Conservation (phyloP, 495 filamentous ascomycete genomes). For the Aspergillus conjunctus region DNA sequence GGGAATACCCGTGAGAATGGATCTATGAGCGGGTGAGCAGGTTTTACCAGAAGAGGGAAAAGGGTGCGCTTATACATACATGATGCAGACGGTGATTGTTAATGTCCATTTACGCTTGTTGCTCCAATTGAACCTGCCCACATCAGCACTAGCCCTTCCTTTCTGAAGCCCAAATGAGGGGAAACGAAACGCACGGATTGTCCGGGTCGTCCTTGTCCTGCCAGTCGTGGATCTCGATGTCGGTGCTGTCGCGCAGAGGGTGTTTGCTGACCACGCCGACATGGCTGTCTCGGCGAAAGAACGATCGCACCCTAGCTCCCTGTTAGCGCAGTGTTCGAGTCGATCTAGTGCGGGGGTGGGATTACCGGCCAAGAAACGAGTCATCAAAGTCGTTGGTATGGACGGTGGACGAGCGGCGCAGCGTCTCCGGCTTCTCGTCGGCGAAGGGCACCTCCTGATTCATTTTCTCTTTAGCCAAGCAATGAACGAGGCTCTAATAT, state of each 20-base stretch:
- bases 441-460: not conserved
- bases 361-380: conserved; percentile 27
- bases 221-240: conserved; percentile 24
- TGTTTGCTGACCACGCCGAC: conserved; percentile 30
- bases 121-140: conserved; percentile 25
- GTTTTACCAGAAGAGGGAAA: not conserved
- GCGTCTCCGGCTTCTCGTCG: conserved; percentile 1
- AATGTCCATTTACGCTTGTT: conserved; percentile 40
- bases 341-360: not conserved
- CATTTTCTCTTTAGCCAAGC: not conserved
- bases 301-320: conserved; percentile 22
- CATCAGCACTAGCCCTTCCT: not conserved
- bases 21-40: conserved; percentile 22
- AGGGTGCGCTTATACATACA: conserved; percentile 28
- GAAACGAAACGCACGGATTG: conserved; percentile 16
- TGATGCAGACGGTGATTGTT: conserved; percentile 46
- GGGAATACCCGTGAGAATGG: conserved; percentile 45
- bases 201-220: conserved; percentile 22
- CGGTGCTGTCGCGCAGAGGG: conserved; percentile 21
- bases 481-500: not conserved
- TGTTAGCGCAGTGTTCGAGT: not conserved
- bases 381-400: conserved; percentile 32
- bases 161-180: no score
- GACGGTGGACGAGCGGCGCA: conserved; percentile 23
- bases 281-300: conserved; percentile 29